Evolutionary conservation across 257 asterid genomes (phyloP), one percentile per base, ranked within the genome.

Genomic region (Ajuga chamaepitys): DNA sequence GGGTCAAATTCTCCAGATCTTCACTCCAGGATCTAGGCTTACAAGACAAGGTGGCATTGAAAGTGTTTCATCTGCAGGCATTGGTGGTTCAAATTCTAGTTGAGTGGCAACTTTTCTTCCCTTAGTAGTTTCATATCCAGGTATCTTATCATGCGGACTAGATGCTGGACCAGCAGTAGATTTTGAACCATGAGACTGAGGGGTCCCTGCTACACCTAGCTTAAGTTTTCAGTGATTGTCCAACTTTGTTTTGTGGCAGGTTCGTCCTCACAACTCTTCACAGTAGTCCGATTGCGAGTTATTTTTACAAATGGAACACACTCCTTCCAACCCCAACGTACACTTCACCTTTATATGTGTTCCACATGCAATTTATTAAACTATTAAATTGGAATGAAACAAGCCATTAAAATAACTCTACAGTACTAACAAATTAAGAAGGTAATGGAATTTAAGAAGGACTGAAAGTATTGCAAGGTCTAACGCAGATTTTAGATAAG

Each of bases 271-370:
- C 60, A 30, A 21, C 40, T 74, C 62, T 60, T 82, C 59, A 60
- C 63, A 47, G 65, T 41, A 68, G 75, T n/a, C 71, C 81, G 74
- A 67, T 37, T 73, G 44, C 70, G 68, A 30, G 70, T 42, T 17
- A 88, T 28, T 62, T 77, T 78, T 51, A 74, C 83, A 28, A 91
- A 82, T 22, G 96, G 91, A 62, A 88, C 92, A 54, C 96, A 86
- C 76, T 88, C 95, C 70, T 86, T 88, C 96, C 96, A 86, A 13
- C 96, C 96, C 96, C 96, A 84, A 89, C 70, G 69, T 82, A 88
- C 32, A 82, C 88, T 63, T 76, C 82, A 40, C 88, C 84, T 58
- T 65, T 74, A 50, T 76, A 95, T 88, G 81, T 38, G 59, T n/a
- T 30, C 47, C 47, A 68, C 60, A 64, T 28, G 20, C 42, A 40